Base-by-base conservation (phyloP, 1,284 basidiomycete species). In the Sporisorium exsertum region DNA sequence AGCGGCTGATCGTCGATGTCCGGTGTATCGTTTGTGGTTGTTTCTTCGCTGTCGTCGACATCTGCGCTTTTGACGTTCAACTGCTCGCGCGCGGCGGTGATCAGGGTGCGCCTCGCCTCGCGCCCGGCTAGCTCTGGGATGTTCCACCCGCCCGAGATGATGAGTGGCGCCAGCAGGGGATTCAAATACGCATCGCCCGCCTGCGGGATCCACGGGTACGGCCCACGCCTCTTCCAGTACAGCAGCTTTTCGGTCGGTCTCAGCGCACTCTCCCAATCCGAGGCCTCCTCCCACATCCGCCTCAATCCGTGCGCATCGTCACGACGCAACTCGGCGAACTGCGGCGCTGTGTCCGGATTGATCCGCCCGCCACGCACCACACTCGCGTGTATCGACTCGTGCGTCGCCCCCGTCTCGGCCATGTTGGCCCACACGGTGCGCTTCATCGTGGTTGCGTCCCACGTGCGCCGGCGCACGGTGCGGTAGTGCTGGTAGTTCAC, bases 361-460 rank as follows among this genome's bases (percentile, higher is more conserved):
- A 79, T 64, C 5, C 75, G 29, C 0, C 72, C 79, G 3, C 73
- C 71, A 1, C 63, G 53, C n/a, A 67, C 50, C 2, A 81, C 74
- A 13, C 68, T 72, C n/a, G 78, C 58, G 33, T 81, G 79, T 40
- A 81, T 62, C 2, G 57, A 26, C 43, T 81, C 79, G 46, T 70
- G 16, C n/a, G 71, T 75, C 1, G 45, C 37, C 2, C 77, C 66
- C 10, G 26, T 61, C 8, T 52, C 4, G 2, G 64, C 52, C 69
- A 74, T 66, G 42, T 55, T 70, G 3, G 43, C 58, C 79, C 77
- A 81, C 0, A 77, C 73, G n/a, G 29, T 63, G 24, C 57, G 59
- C 29, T 50, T 37, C 59, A 70, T 72, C 10, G 52, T 61, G 18
- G 35, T 45, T 2, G 24, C 8, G 29, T 66, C 51, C n/a, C 24